Evolutionary conservation across 192 early-diverging fungal genomes (phyloP), one percentile per base, ranked within the genome.

Genomic region (Gonapodya prolifera): DNA sequence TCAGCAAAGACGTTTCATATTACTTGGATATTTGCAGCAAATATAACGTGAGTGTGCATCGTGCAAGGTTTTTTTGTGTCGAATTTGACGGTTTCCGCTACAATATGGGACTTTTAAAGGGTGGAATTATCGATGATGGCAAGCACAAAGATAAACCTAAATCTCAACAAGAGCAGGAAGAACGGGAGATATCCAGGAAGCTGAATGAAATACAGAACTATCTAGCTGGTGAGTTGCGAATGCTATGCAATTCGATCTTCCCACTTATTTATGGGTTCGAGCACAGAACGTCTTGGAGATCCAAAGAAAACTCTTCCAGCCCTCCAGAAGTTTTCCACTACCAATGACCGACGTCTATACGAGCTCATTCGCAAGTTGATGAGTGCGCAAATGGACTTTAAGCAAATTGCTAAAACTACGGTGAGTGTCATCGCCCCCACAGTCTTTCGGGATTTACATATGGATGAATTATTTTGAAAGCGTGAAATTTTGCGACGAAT

Each of bases 341-440:
- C 91, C 2, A 90, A 90, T 78, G 92, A 96, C 76, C 78, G 81
- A 16, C 80, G 87, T 0, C 77, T 92, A n/a, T 91, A 91, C 76
- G 83, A 87, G 80, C 83, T 91, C 0, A 82, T 96, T 69, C 83
- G 87, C n/a, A 83, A 84, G 32, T 86, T 90, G 1, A 94, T 95
- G 92, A 85, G 91, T 77, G 88, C 89, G 29, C 79, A 82, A 17
- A 85, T 86, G 34, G 89, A 91, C 75, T 87, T 91, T 76, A 92
- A 93, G 79, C 77, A 88, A 16, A 87, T 96, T 31, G 82, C 88
- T 61, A 92, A 92, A 77, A 83, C 88, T 69, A 79, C 77, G 8
- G 90, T 91, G 77, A 81, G 85, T 80, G 23, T 76, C 8, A 2
- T 69, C 34, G 30, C 17, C 2, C 17, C 2, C 1, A 2, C 23